Base-by-base conservation (phyloP, 1,284 basidiomycete genomes). In the Rugosomyces carneus region DNA sequence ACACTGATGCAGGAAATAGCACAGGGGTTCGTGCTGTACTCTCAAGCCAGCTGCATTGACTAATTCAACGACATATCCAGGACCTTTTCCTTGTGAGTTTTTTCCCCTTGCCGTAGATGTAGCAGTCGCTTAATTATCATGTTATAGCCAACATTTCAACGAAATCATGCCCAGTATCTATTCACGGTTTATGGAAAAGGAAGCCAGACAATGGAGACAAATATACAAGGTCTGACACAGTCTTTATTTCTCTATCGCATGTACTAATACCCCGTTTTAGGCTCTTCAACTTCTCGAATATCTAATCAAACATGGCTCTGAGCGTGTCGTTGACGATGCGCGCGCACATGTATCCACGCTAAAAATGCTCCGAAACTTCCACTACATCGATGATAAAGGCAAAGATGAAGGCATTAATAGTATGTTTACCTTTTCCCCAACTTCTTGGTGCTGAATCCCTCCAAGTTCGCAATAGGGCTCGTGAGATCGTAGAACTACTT, bases 151-250 rank as follows among this genome's bases (percentile, higher is more conserved):
- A 73, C 84, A 95, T 57, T 99, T 99, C 70, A 99, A 99, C 68
- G 96, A 99, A 72, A 93, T 99, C 62, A 98, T 99, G 93, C 95
- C 96, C 1, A 87, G 84, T 60, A 97, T 98, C 58, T 99, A 97
- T 67, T 78, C 85, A 3, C 81, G 90, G 20, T 93, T 93, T 67
- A 93, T 93, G 90, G 90, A 94, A 67, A 98, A 97, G 70, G 96
- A 99, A 66, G 96, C 96, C 0, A 75, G 88, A 23, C 93, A 99
- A 63, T 99, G 95, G 95, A 77, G 95, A 34, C 94, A 99, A 69
- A 99, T 99, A 53, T 99, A 99, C 80, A 99, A 99, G 76, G 91
- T 84, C 32, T 2, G 65, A 3, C 31, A 50, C 34, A 7, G 3
- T 3, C 9, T 11, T 32, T 7, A 32, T 26, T 5, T 10, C 13